Base-by-base conservation (phyloP, 192 early-diverging fungal species). In the Coemansia sp. region DNA sequence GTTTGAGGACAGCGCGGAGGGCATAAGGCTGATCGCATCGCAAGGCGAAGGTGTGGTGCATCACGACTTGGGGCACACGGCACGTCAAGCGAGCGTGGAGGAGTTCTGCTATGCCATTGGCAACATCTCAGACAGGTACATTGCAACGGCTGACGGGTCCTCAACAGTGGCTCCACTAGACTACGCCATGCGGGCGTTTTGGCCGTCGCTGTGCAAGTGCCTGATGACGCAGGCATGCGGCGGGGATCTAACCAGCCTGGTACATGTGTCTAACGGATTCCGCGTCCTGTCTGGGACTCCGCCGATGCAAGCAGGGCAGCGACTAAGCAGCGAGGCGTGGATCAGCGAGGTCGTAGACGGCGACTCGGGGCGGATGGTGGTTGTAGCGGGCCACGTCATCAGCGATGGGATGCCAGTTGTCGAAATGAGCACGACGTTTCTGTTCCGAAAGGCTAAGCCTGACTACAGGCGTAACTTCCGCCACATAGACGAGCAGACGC, bases 221-320 rank as follows among this genome's bases (percentile, higher is more conserved):
- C 92, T 98, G 58, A 88, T 95, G 85, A 92, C 94, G 46, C 93
- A 93, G 79, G 90, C 93, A 27, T 93, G 96, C 69, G 92, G 96
- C 77, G 95, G 94, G 58, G 95, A 98, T 70, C 86, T 98, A 42
- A 86, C 96, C 72, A 87, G 88, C 58, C 85, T 98, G 6, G 95
- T 98, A 44, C 95, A 98, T 82, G 85, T 98, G 63, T 92, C 91
- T 70, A 98, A 98, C 85, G 92, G 92, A 29, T 98, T 94, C 90
- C 87, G 91, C 62, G 87, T 93, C 73, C 77, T 96, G 38, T 87
- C 90, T 50, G 86, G 88, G 29, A 84, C 82, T 25, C 88, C 89
- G 66, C 85, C 86, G n/a, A 85, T 98, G 50, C 82, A 85, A 66
- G 88, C 86, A 44, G 93, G 94, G 53, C 94, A 98, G 73, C 74